Evolutionary conservation across 2,329 filamentous ascomycete genomes (phyloP).

Genomic region (Daldinia eschscholtzii): DNA sequence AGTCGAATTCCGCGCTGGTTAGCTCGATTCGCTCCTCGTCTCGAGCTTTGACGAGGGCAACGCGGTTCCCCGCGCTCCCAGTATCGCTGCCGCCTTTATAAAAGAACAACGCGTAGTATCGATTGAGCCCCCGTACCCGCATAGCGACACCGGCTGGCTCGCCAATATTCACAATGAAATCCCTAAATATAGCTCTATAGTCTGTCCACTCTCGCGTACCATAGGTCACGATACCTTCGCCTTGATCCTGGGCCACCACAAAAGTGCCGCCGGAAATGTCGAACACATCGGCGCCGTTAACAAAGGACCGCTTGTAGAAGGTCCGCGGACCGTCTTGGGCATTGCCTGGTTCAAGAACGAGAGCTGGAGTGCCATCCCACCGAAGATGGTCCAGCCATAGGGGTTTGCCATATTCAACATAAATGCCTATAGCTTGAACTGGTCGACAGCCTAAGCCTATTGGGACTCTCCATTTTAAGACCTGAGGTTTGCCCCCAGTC

Average conservation of each 20-base stretch:
- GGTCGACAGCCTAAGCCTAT: conserved; percentile 43
- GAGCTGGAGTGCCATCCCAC: conserved; percentile 42
- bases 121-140: conserved; percentile 50
- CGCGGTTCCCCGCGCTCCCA: conserved; percentile 2
- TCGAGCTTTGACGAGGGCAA: conserved; percentile 44
- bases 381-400: conserved; percentile 38
- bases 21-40: conserved; percentile 43
- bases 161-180: conserved; percentile 48
- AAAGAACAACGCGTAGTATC: conserved; percentile 51
- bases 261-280: conserved; percentile 41
- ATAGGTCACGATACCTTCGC: conserved; percentile 51
- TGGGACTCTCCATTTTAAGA: conserved; percentile 46
- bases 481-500: conserved; percentile 11
- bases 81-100: background rate
- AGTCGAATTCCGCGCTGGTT: conserved; percentile 32
- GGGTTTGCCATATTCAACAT: background rate
- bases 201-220: conserved; percentile 53
- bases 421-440: conserved; percentile 46
- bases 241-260: conserved; percentile 48
- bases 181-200: conserved; percentile 43
- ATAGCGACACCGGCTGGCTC: conserved; percentile 46
- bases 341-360: conserved; percentile 22
- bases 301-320: conserved; percentile 51
- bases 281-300: conserved; percentile 46
- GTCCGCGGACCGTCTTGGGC: conserved; percentile 22